Base-by-base conservation (phyloP, 2,329 filamentous ascomycete genomes). In the Cordyceps cicadae region DNA sequence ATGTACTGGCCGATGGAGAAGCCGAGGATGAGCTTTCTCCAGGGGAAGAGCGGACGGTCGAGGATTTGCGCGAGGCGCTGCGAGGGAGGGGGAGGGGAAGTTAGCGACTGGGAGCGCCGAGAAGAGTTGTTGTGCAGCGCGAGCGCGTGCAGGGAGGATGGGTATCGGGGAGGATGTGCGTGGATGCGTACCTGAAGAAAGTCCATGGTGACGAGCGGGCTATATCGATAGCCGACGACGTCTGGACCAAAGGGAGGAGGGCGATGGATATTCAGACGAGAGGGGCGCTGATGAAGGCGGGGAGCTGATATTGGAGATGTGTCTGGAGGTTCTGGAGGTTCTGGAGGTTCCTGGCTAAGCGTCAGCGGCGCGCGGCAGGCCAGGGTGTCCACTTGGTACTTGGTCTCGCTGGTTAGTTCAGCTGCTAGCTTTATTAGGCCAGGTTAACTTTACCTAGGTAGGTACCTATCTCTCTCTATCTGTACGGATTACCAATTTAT, bases 11-110 rank as follows among this genome's bases (percentile, higher is more conserved):
- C 91, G 68, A 97, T 74, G 34, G 92, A 96, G 79, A 99, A 99
- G 69, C 92, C 90, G 68, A 97, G 84, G 69, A 99, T 92, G 69
- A 99, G 86, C 73, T 86, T 89, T 85, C 97, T 99, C 94, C 94
- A 99, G 60, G 94, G 93, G 79, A 97, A 96, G 71, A 90, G 81
- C 62, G 93, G 92, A 71, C 90, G 86, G 79, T 99, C 94, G 69
- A 97, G 87, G 75, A 89, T 87, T 74, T 85, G 85, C 71, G 91
- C 90, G 67, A 97, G 86, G 79, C 83, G 83, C 84, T 87, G 70
- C 53, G 41, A 21, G 32, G 39, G 15, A 39, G 26, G 9, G 26
- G 2, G n/a, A 24, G 9, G n/a, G 5, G n/a, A n/a, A 43, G 49
- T 59, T 58, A 45, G 46, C 21, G 12, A 37, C n/a, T 26, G 24